Conservation (phyloP, 768 basidiomycete species). For the Lepiota subincarnata region DNA sequence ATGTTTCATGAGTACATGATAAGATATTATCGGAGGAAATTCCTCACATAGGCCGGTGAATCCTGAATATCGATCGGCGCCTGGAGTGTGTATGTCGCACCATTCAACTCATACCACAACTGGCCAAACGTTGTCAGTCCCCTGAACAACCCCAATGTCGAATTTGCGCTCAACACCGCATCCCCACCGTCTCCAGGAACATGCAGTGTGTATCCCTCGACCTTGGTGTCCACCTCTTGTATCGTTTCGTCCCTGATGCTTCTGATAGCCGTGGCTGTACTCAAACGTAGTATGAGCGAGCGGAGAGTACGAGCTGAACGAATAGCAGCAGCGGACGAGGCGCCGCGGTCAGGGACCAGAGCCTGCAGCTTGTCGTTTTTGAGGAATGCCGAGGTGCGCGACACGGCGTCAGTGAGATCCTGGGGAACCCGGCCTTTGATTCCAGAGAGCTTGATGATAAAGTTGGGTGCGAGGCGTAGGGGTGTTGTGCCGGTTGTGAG, state of each 20-base stretch:
- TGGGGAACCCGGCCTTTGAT: constrained; percentile 35
- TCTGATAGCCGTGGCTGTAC: constrained; percentile 21
- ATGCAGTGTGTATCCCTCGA: constrained; percentile 57
- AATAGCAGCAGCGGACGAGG: constrained; percentile 37
- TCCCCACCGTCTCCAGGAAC: constrained; percentile 50
- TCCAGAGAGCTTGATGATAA: constrained; percentile 43
- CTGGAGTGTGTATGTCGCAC: constrained; percentile 46
- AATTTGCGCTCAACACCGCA: constrained; percentile 56
- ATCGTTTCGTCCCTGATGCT: constrained; percentile 53
- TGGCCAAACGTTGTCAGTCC: constrained; percentile 78
- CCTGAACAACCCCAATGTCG: constrained; percentile 62
- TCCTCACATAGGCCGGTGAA: constrained; percentile 62
- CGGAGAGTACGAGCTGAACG: constrained; percentile 36
- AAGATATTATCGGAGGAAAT: neutral
- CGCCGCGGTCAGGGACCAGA: constrained; percentile 57
- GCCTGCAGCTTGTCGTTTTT: constrained; percentile 53
- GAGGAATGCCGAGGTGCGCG: constrained; percentile 41
- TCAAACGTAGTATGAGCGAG: constrained; percentile 41
- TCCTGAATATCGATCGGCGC: constrained; percentile 53
- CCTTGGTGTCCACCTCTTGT: constrained; percentile 40
- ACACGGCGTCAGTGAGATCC: constrained; percentile 57
- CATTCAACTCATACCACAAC: constrained; percentile 62
- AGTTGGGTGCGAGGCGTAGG: constrained; percentile 43
- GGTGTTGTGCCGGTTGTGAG: constrained; percentile 39
- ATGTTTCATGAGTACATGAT: neutral